Evolutionary conservation across 2,329 filamentous ascomycete species (phyloP), one percentile per base, ranked within the genome.

Genomic region (Penicillium sp.): DNA sequence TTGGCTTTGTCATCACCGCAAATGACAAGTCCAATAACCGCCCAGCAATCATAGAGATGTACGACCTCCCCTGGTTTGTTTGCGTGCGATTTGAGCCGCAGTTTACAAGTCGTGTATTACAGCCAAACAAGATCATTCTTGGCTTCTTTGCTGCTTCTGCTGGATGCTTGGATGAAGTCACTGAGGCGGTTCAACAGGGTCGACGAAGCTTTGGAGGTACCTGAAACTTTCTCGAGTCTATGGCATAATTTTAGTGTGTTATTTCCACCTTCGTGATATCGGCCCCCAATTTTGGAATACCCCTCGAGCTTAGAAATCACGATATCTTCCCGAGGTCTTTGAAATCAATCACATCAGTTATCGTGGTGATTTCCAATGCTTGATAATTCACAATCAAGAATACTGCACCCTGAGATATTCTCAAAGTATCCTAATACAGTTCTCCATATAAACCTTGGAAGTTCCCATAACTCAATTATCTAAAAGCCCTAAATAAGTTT

Each of bases 41-140:
- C 31, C 91, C 94, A 87, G 91, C 95, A 76, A 83, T 92, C 46
- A 77, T 95, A 34, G 91, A 96, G 75, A 76, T 95, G 57, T 86
- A 87, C 69, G 86, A 93, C 60, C 91, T 96, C 71, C 89, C 88
- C 0, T 96, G 84, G 81, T 96, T 87, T 63, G 89, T 95, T 16
- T 88, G 88, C 58, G 88, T 94, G 8, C 92, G 96, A 73, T 93
- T 88, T 73, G 92, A 96, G 72, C 91, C 92, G 2, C 92, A 97
- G 73, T 96, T 93, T 69, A 79, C 90, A 47, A 88, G 83, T 62
- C 82, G 88, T 48, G 91, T 94, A 2, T 76, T 95, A 57, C 79
- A 84, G 46, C 90, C 90, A 0, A 88, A 84, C 67, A 85, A 85
- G 69, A 86, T 89, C 1, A 94, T 90, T 75, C 80, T 96, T 21